phyloP scores from a whole-genome alignment of 1,284 basidiomycete genomes.

The Leucoagaricus sp. region DNA sequence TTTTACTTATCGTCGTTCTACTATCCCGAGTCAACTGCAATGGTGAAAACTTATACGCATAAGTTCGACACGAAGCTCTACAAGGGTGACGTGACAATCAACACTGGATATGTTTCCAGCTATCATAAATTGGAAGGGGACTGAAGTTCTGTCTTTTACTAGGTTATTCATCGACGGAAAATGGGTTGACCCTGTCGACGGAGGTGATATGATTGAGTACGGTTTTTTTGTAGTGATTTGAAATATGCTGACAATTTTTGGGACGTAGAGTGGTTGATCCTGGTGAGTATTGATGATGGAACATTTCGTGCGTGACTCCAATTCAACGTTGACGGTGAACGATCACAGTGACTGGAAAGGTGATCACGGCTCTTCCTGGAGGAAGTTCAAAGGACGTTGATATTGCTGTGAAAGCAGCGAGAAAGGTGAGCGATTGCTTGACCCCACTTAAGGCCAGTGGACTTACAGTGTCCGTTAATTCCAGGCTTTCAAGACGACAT shows the following conservation, averaged over 20 bases:
- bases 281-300: not conserved
- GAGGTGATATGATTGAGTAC: conserved; percentile 64
- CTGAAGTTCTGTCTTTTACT: not conserved
- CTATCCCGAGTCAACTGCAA: no score
- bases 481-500: conserved; percentile 65
- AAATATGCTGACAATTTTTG: not conserved
- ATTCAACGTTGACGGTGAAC: not conserved
- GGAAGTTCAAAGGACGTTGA: conserved; percentile 73
- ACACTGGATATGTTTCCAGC: conserved; percentile 4
- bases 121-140: not conserved
- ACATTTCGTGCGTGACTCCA: not conserved
- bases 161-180: conserved; percentile 83
- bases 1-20: no score
- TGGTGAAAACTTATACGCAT: conserved; percentile 12
- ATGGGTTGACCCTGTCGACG: conserved; percentile 67
- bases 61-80: conserved; percentile 9
- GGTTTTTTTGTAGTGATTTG: conserved; percentile 23
- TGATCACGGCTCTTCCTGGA: conserved; percentile 67
- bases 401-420: conserved; percentile 70
- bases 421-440: conserved; percentile 39
- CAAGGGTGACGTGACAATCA: conserved; percentile 10
- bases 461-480: conserved; percentile 18
- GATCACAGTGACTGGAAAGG: conserved; percentile 66
- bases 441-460: not conserved
- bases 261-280: conserved; percentile 8